Evolutionary conservation across 163 green algal genomes (phyloP).

Genomic region (Scenedesmus sp.): DNA sequence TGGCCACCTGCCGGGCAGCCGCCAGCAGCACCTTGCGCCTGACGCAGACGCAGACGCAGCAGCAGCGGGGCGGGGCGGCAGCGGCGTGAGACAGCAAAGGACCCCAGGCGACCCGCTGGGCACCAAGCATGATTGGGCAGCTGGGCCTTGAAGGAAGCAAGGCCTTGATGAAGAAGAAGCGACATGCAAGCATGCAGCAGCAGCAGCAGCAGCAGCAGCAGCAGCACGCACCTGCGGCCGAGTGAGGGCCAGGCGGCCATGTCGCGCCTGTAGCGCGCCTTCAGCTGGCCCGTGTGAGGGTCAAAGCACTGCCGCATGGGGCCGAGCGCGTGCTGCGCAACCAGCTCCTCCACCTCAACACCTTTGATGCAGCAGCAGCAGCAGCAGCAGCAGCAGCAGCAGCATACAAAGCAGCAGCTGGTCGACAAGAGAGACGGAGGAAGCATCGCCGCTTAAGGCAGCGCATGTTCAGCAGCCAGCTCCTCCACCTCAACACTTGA

Average conservation of each 20-base stretch:
- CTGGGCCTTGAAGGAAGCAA: too few species aligned
- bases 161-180: too few species aligned
- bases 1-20: conserved; percentile 45
- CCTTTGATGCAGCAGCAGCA: not conserved
- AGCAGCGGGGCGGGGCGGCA: too few species aligned
- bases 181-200: too few species aligned
- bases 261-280: conserved; percentile 22
- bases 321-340: conserved; percentile 39
- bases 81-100: too few species aligned
- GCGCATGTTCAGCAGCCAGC: conserved; percentile 33
- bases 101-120: too few species aligned
- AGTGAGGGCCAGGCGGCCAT: conserved; percentile 51
- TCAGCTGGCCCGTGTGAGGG: conserved; percentile 50
- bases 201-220: not conserved
- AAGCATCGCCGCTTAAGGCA: conserved; percentile 47
- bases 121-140: too few species aligned
- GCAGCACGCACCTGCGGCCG: not conserved
- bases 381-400: conserved; percentile 8
- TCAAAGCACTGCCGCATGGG: conserved; percentile 56
- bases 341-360: conserved; percentile 39
- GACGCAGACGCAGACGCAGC: conserved; percentile 3
- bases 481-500: conserved; percentile 49
- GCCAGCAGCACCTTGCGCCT: conserved; percentile 44
- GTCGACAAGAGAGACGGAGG: not conserved
- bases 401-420: not conserved